Conservation (phyloP, 2,329 filamentous ascomycete species). For the Colletotrichum chlorophyti region DNA sequence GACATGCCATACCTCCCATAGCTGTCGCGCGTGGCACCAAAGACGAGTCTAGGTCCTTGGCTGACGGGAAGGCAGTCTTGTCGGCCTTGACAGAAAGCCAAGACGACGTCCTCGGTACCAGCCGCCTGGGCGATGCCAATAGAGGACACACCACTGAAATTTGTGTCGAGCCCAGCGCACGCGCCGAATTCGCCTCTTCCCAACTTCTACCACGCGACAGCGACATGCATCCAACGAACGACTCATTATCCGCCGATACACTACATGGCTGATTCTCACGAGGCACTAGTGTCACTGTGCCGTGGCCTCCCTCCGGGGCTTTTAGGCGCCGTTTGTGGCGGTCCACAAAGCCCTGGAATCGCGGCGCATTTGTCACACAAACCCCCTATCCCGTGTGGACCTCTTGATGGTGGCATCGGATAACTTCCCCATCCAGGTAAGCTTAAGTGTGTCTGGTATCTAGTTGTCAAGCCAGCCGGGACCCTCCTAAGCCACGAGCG, state of each 20-base stretch:
- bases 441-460: not conserved
- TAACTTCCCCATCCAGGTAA: not conserved
- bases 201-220: too few relatives aligned
- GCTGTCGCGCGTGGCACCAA: too few relatives aligned
- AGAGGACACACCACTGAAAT: not conserved
- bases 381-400: too few relatives aligned
- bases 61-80: too few relatives aligned
- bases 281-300: not conserved
- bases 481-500: not conserved
- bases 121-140: conserved; percentile 6
- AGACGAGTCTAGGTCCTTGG: not conserved
- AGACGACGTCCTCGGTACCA: conserved; percentile 8
- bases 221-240: too few relatives aligned
- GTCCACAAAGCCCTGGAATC: not conserved
- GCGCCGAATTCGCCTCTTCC: too few relatives aligned
- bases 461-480: too few relatives aligned
- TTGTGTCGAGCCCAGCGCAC: not conserved
- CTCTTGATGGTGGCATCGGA: not conserved
- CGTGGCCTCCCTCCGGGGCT: not conserved
- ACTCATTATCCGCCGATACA: too few relatives aligned
- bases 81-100: too few relatives aligned
- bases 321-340: conserved; percentile 6
- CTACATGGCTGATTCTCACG: too few relatives aligned
- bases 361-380: not conserved
- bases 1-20: too few relatives aligned